Evolutionary conservation across 306 rosid species (phyloP), one percentile per base, ranked within the genome.

Genomic region (Vicia faba): DNA sequence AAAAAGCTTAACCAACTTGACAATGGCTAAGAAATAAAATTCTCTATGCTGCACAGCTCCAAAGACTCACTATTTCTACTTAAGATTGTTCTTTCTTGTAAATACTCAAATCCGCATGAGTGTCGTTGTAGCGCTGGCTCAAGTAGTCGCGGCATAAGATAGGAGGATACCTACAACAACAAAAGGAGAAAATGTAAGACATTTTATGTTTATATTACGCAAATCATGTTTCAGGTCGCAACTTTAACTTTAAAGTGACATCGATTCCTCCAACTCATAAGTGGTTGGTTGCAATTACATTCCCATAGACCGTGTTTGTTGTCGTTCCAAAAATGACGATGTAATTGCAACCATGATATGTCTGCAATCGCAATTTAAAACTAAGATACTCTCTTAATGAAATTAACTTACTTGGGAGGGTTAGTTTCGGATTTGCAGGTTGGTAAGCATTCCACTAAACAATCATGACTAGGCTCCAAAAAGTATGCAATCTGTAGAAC

Each of bases 401-500:
- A 64, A 45, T 2, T 36, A 73, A 63, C 13, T 26, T 60, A 93
- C 99, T 85, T 93, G 62, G 99, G 85, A 72, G 96, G 98, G 51
- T 90, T 79, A 13, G 58, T 69, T 31, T 83, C 95, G 9, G 99
- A 90, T 80, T 83, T 83, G 87, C 99, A 90, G 35, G 96, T 88
- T 40, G 91, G 95, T 74, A 93, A 77, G 81, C 99, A 90, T 66
- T 93, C 91, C 28, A 89, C 91, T 23, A 89, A 71, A 79, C 99
- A 93, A 45, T 88, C 92, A 48, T 86, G 90, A 58, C 81, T 82
- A 3, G 98, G 98, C 74, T 89, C 97, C 67, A 93, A 26, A 29
- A 93, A 93, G 78, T 83, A 90, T 5, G 96, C 95, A 38, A 90
- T 86, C 98, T 93, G 90, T 53, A 45, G 46, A 48, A 70, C 51